Conservation (phyloP, 495 filamentous ascomycete species). For the Aspergillus panamensis region DNA sequence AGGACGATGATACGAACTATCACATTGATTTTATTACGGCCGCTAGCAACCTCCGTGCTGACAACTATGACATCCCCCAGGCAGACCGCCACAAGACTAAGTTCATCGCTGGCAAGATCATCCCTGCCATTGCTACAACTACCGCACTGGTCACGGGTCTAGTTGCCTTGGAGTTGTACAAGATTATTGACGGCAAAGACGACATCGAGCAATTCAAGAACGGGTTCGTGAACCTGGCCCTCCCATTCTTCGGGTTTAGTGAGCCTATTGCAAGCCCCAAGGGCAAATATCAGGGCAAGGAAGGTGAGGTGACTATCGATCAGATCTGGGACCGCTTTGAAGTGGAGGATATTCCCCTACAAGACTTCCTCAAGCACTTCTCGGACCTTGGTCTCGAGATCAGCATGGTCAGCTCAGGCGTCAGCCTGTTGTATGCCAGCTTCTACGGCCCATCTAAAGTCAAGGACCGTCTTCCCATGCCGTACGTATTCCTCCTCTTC, state of each 20-base stretch:
- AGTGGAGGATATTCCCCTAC: slow-evolving; percentile 77
- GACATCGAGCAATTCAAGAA: slow-evolving; percentile 99
- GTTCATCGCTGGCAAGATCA: slow-evolving; percentile 99
- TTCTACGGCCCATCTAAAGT: slow-evolving; percentile 89
- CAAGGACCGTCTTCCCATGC: slow-evolving; percentile 71
- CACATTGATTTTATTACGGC: slow-evolving; percentile 99
- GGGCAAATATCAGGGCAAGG: slow-evolving; percentile 73
- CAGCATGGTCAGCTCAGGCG: slow-evolving; percentile 92
- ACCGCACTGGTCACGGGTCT: slow-evolving; percentile 94
- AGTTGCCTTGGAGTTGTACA: slow-evolving; percentile 90
- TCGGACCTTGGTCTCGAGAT: slow-evolving; percentile 73
- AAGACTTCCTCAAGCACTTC: slow-evolving; percentile 80
- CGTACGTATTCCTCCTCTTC: slow-evolving; percentile 48
- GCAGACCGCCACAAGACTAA: slow-evolving; percentile 97
- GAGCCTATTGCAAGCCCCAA: slow-evolving; percentile 93
- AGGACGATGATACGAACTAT: slow-evolving; percentile 96
- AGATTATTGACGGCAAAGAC: slow-evolving; percentile 90
- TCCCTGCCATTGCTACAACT: slow-evolving; percentile 96
- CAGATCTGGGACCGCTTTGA: slow-evolving; percentile 99
- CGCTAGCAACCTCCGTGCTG: slow-evolving; percentile 91
- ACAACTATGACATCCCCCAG: slow-evolving; percentile 93
- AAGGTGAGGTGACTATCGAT: slow-evolving; percentile 79
- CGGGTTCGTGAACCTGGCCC: slow-evolving; percentile 93
- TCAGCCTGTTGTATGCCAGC: slow-evolving; percentile 91
- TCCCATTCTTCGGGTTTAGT: slow-evolving; percentile 97